phyloP scores from a whole-genome alignment of 2,329 filamentous ascomycete species.

The Fusarium virguliforme region DNA sequence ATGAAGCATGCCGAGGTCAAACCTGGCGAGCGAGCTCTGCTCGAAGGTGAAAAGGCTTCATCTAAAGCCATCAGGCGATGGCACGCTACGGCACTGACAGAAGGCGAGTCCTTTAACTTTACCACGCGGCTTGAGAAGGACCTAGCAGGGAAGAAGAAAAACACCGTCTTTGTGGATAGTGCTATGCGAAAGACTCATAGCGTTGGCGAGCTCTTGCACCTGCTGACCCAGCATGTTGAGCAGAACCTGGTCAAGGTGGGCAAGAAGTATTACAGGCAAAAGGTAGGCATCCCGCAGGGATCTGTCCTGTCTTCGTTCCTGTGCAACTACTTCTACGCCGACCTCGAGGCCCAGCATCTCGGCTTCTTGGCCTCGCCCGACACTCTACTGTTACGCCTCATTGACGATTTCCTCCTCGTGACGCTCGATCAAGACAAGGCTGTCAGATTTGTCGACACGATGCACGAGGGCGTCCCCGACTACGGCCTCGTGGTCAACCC shows the following conservation, averaged over 20 bases:
- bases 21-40: conserved; percentile 57
- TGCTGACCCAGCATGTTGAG: conserved; percentile 85
- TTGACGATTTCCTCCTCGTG: conserved; percentile 94
- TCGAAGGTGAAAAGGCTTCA: conserved; percentile 41
- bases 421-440: conserved; percentile 80
- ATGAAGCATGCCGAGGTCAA: conserved; percentile 82
- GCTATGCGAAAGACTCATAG: conserved; percentile 72
- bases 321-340: conserved; percentile 96
- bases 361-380: conserved; percentile 72
- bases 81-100: conserved; percentile 66
- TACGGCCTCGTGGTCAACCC: conserved; percentile 87
- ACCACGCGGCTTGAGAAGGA: conserved; percentile 61
- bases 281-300: conserved; percentile 91
- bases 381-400: conserved; percentile 83
- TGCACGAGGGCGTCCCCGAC: conserved; percentile 83
- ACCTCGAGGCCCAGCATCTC: conserved; percentile 81
- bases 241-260: conserved; percentile 90
- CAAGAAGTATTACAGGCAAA: conserved; percentile 90
- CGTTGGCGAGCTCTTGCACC: conserved; percentile 73
- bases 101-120: conserved; percentile 62
- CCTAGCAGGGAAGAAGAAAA: conserved; percentile 65
- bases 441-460: conserved; percentile 79
- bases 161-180: conserved; percentile 85
- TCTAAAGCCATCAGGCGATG: conserved; percentile 66
- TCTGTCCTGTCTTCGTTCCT: conserved; percentile 89